A percentile compares a stretch with the other conserved stretches of the same genome.
Evolutionary conservation across 1,139 yeast species (phyloP).

Genomic region (Kluyveromyces marxianus): DNA sequence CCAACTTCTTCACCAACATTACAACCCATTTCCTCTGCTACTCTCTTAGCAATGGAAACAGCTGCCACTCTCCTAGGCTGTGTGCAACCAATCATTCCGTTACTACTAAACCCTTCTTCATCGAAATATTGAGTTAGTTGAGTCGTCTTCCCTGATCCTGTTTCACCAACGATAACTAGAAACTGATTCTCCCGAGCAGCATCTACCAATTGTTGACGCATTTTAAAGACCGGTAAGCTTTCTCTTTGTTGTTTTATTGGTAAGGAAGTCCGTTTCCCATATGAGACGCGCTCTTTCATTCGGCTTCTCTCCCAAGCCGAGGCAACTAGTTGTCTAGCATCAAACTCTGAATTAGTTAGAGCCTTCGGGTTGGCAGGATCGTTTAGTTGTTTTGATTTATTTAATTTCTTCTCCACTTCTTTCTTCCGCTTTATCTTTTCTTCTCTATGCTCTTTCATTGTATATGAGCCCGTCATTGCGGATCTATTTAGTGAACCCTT

Average conservation of each 20-base stretch:
- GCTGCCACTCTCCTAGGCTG: slow-evolving; percentile 98
- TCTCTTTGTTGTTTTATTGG: slow-evolving; percentile 57
- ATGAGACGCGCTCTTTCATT: slow-evolving; percentile 35
- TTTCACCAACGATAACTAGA: slow-evolving; percentile 87
- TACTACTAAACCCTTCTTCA: slow-evolving; percentile 67
- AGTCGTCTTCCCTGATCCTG: slow-evolving; percentile 97
- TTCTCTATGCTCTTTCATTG: slow-evolving; percentile 61
- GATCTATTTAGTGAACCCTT: slow-evolving; percentile 74
- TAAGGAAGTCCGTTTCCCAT: slow-evolving; percentile 46
- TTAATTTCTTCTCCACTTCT: slow-evolving; percentile 35
- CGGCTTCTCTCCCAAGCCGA: slow-evolving; percentile 46
- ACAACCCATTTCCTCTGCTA: slow-evolving; percentile 77
- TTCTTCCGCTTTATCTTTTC: slow-evolving; percentile 44
- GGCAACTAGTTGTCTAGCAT: slow-evolving; percentile 30
- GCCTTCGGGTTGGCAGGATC: slow-evolving; percentile 37
- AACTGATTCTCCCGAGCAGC: slow-evolving; percentile 64
- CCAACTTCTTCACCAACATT: slow-evolving; percentile 77
- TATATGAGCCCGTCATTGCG: slow-evolving; percentile 67
- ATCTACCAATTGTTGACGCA: slow-evolving; percentile 53
- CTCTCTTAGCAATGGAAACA: slow-evolving; percentile 84
- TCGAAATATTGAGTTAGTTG: slow-evolving; percentile 84
- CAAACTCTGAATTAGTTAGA: slow-evolving; percentile 14
- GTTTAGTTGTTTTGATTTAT: slow-evolving; percentile 26
- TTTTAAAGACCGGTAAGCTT: slow-evolving; percentile 70
- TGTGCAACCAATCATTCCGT: slow-evolving; percentile 73